A percentile compares a stretch with the other conserved stretches of the same genome.
These are phyloP conservation scores for Schwanniomyces occidentalis DNA, from an alignment of 805 yeast genomes.

Conservation along the genomic window DNA sequence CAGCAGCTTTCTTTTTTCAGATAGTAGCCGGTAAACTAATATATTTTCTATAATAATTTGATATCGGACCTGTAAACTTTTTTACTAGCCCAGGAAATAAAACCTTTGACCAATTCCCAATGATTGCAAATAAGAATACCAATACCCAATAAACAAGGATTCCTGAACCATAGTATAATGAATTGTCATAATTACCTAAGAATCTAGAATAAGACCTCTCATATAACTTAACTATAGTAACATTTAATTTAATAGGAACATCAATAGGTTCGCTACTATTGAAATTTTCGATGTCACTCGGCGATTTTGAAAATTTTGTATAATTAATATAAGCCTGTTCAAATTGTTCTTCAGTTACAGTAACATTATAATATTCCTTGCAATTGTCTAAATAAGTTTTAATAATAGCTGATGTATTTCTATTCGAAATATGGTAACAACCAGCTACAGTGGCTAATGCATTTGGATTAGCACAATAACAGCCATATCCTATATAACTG, in stretches of 20 bases:
- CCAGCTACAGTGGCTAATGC: slow-evolving; percentile 33
- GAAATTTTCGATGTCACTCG: slow-evolving; percentile 21
- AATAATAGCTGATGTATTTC: slow-evolving; percentile 10
- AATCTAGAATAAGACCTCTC: slow-evolving; percentile 15
- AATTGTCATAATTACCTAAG: slow-evolving; percentile 22
- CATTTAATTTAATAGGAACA: slow-evolving; percentile 27
- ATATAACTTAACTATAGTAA: slow-evolving; percentile 10
- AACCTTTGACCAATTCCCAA: slow-evolving; percentile 41
- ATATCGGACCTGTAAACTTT: slow-evolving; percentile 26
- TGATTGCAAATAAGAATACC: slow-evolving; percentile 41
- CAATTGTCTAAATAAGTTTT: slow-evolving; percentile 18
- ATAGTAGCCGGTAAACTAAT: slow-evolving; percentile 21
- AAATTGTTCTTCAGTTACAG: slow-evolving; percentile 18
- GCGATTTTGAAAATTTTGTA: slow-evolving; percentile 13
- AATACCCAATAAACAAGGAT: slow-evolving; percentile 50
- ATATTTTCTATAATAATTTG: slow-evolving; percentile 22
- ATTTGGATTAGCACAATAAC: slow-evolving; percentile 25
- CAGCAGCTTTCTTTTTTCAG: slow-evolving; percentile 21
- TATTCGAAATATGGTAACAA: slow-evolving; percentile 17
- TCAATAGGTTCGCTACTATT: slow-evolving; percentile 18
- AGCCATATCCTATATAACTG: slow-evolving; percentile 9
- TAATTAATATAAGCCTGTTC: slow-evolving; percentile 15
- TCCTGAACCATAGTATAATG: slow-evolving; percentile 36
- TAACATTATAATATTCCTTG: slow-evolving; percentile 18
- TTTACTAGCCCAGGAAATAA: slow-evolving; percentile 39